Evolutionary conservation across 2,329 filamentous ascomycete genomes (phyloP).

Genomic region (Pseudocercospora fuligena): DNA sequence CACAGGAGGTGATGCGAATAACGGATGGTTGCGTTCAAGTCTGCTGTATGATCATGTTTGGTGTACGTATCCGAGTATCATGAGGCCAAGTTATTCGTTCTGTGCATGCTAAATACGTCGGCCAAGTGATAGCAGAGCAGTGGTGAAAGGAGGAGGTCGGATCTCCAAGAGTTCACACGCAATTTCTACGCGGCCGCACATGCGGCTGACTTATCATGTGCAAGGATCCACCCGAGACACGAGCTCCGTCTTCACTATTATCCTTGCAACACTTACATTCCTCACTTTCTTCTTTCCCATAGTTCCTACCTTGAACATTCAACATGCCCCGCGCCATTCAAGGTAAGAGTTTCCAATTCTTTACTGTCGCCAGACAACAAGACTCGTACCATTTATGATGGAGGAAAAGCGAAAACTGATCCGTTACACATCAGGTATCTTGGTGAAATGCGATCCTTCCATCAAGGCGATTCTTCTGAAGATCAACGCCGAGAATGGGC

Average conservation of each 20-base stretch:
- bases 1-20: conserved; percentile 1
- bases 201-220: background rate
- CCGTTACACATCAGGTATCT: conserved; percentile 58
- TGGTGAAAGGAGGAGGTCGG: background rate
- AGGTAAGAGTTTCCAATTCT: conserved; percentile 22
- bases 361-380: background rate
- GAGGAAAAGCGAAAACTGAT: conserved; percentile 8
- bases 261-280: background rate
- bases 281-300: background rate
- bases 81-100: background rate
- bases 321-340: conserved; percentile 35
- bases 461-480: conserved; percentile 85
- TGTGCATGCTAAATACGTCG: background rate
- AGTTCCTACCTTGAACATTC: background rate
- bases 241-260: background rate
- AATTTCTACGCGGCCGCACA: background rate
- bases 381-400: background rate
- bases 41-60: conserved; percentile 1
- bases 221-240: background rate
- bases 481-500: conserved; percentile 68
- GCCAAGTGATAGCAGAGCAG: background rate
- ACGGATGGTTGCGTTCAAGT: background rate
- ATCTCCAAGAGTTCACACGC: background rate
- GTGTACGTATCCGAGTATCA: background rate
- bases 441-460: conserved; percentile 82